Percentiles rank a stretch among this genome's conserved stretches.
These are phyloP conservation scores for Ceratobasidium sp. DNA, from an alignment of 1,284 basidiomycete genomes.

Conservation along the genomic window DNA sequence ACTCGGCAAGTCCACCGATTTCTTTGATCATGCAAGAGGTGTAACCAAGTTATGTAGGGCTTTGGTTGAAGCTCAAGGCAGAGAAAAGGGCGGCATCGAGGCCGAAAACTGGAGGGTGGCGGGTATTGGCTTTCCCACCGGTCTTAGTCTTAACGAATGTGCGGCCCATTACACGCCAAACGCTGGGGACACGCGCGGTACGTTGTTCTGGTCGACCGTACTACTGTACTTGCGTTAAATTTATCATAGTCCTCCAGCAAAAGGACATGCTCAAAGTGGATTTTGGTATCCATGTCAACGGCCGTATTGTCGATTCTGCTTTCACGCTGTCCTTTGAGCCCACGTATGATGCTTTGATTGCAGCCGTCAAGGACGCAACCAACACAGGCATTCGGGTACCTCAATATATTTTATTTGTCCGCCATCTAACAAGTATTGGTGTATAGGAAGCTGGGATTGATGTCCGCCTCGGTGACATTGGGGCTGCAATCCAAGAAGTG, in stretches of 20 bases:
- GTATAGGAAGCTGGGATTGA: conserved; percentile 95
- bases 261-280: conserved; percentile 97
- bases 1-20: conserved; percentile 61
- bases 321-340: conserved; percentile 93
- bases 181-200: conserved; percentile 88
- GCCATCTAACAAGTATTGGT: conserved; percentile 42
- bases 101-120: conserved; percentile 52
- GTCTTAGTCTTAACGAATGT: conserved; percentile 91
- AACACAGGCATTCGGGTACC: conserved; percentile 85
- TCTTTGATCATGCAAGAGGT: neutral
- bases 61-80: conserved; percentile 75
- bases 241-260: conserved; percentile 74
- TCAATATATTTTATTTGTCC: conserved; percentile 46
- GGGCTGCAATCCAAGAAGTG: conserved; percentile 93
- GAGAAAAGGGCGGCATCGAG: conserved; percentile 75
- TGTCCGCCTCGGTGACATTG: conserved; percentile 92
- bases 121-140: conserved; percentile 97
- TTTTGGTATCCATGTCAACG: conserved; percentile 96
- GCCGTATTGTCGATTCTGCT: conserved; percentile 93
- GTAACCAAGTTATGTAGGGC: conserved; percentile 55
- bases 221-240: neutral
- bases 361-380: conserved; percentile 94
- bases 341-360: conserved; percentile 88
- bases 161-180: conserved; percentile 99
- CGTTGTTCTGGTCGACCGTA: conserved; percentile 26